Conservation (phyloP, 2,329 filamentous ascomycete genomes). For the Chaetomium strumarium region DNA sequence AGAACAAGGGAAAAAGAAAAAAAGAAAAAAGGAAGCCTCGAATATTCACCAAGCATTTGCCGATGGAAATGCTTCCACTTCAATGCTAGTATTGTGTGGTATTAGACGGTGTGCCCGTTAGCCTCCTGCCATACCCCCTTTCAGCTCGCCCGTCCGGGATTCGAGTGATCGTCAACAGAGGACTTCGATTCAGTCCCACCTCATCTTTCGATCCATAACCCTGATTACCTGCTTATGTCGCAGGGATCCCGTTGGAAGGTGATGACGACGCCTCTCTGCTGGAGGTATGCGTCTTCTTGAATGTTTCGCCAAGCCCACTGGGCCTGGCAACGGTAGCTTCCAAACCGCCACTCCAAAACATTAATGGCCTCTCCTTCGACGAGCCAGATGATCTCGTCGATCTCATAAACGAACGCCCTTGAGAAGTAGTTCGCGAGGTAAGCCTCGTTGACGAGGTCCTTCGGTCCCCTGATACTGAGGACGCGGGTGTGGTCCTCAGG, state of each 20-base stretch:
- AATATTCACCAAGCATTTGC: too few relatives aligned
- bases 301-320: background rate
- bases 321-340: constrained; percentile 5
- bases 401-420: background rate
- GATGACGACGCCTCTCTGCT: background rate
- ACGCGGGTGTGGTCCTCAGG: background rate
- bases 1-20: too few relatives aligned
- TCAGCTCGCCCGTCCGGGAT: too few relatives aligned
- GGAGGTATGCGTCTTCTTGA: background rate
- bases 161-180: too few relatives aligned
- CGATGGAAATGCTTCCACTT: too few relatives aligned
- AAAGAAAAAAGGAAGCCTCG: too few relatives aligned
- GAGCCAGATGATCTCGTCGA: background rate
- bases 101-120: too few relatives aligned
- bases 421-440: background rate
- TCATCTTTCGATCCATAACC: too few relatives aligned
- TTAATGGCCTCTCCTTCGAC: background rate
- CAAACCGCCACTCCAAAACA: background rate
- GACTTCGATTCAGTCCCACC: too few relatives aligned
- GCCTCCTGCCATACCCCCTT: too few relatives aligned
- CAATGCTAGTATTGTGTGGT: too few relatives aligned
- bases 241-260: background rate
- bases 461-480: background rate
- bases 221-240: background rate
- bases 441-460: background rate